A percentile compares a stretch with the other conserved stretches of the same genome.
These are phyloP conservation scores for Neckera pumila DNA, from an alignment of 225 moss, liverwort and hornwort genomes.

Conservation along the genomic window DNA sequence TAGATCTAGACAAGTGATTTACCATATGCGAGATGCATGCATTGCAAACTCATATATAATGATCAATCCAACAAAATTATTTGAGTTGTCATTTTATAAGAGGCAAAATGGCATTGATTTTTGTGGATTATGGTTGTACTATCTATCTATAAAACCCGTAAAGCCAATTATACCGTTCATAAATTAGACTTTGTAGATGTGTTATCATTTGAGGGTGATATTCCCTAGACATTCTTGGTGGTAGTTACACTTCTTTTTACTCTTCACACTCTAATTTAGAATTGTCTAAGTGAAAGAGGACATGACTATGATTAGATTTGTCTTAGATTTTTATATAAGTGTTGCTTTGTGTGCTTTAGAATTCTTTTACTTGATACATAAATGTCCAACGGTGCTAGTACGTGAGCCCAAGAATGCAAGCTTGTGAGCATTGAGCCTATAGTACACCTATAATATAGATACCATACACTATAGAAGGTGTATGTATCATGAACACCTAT, in stretches of 20 bases:
- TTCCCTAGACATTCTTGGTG: background rate
- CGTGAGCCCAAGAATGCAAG: too few relatives aligned
- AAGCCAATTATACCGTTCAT: background rate
- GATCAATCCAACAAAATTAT: background rate
- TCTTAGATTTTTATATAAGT: background rate
- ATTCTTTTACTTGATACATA: background rate
- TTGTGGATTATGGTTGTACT: background rate
- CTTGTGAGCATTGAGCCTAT: too few relatives aligned
- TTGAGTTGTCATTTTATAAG: background rate
- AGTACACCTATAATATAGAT: too few relatives aligned
- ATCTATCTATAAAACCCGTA: rapidly evolving
- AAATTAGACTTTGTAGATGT: background rate
- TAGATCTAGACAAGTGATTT: background rate
- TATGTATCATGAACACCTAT: too few relatives aligned
- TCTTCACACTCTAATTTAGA: background rate
- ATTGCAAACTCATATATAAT: background rate
- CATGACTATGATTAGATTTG: rapidly evolving
- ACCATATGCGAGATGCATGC: too few relatives aligned
- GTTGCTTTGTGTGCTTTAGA: background rate
- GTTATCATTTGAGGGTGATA: background rate
- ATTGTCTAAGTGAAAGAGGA: rapidly evolving
- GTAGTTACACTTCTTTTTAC: background rate
- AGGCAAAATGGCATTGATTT: background rate
- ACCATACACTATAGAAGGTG: too few relatives aligned
- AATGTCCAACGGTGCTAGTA: too few relatives aligned